Conservation (phyloP, 2,329 filamentous ascomycete species). For the Pseudogymnoascus sp. region DNA sequence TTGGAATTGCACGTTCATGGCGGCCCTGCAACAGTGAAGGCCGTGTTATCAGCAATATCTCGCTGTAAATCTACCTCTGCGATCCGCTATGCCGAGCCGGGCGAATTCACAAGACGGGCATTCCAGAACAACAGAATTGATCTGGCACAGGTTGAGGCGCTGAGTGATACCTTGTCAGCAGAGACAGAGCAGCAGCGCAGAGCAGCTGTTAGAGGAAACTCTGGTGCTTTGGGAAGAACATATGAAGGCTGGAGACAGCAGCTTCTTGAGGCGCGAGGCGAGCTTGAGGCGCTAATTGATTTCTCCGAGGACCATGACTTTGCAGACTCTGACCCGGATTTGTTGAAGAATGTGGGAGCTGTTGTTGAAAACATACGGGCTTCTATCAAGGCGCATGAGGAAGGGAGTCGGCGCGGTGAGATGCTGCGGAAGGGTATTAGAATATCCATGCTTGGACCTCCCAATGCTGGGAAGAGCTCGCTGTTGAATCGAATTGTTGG, state of each 20-base stretch:
- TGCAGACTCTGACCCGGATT: constrained; percentile 69
- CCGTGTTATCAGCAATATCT: constrained; percentile 67
- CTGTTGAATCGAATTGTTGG: constrained; percentile 85
- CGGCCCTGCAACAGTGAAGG: constrained; percentile 78
- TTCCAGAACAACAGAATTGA: constrained; percentile 83
- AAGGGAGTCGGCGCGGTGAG: constrained; percentile 74
- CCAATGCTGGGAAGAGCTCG: constrained; percentile 93
- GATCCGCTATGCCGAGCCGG: constrained; percentile 85
- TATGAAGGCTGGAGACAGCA: constrained; percentile 78
- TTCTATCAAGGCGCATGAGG: constrained; percentile 60
- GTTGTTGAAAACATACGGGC: constrained; percentile 54
- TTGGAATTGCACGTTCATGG: constrained; percentile 94
- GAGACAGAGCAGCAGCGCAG: constrained; percentile 91
- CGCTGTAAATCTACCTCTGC: constrained; percentile 30
- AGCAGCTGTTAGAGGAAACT: constrained; percentile 71
- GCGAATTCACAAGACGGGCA: constrained; percentile 88
- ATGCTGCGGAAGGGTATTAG: constrained; percentile 77
- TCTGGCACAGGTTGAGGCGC: constrained; percentile 69
- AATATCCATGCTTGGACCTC: constrained; percentile 79
- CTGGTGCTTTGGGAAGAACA: constrained; percentile 57
- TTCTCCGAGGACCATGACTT: constrained; percentile 98
- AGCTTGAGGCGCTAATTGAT: constrained; percentile 92
- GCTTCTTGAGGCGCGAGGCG: constrained; percentile 73
- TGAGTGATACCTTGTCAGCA: constrained; percentile 54
- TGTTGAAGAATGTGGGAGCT: constrained; percentile 59